Base-by-base conservation (phyloP, 1,284 basidiomycete species). In the Quambalaria eucalypti region DNA sequence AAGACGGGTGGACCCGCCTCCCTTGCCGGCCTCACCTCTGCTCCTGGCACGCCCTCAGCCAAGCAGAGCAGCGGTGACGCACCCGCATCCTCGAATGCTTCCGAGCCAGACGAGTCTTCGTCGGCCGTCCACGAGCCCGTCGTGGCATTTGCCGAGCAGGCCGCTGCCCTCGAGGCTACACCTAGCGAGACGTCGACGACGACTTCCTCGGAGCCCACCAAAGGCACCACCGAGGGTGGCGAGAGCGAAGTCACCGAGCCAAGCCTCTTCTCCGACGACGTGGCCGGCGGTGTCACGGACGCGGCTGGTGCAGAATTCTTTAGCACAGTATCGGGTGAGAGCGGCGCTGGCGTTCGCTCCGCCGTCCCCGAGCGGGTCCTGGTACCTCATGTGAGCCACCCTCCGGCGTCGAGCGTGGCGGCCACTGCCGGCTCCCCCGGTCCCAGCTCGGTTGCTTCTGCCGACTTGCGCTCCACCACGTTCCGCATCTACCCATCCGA, bases 401-500 rank as follows among this genome's bases (percentile, higher is more conserved):
- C 59, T 3, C 48, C 52, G 36, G 61, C 54, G 14, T 62, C 66
- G 2, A 65, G 63, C 0, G 68, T 63, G 1, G 82, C 88, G 2
- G 84, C 90, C 2, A 71, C 68, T 19, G 62, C 60, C 28, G 69
- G 69, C 36, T 69, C 70, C 28, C 61, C 63, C 23, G 64, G 63
- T 16, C 64, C 68, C n/a, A 89, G 88, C 0, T 92, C 88, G 12
- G 81, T 88, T 29, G 83, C 84, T 0, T 90, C 87, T 2, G 88
- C 91, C 54, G 86, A 84, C 74, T 19, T 50, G 28, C 55, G 57
- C 16, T 76, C 54, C 12, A 87, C 86, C 68, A 87, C 85, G 0
- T 98, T 97, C 82, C 85, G 82, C 74, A 95, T 97, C 64, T 95
- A 95, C 72, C 90, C 92, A 0, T 73, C 80, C 5, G 88, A 91